These are phyloP conservation scores for Neopestalotiopsis sp. DNA, from an alignment of 2,329 filamentous ascomycete species.

Conservation along the genomic window DNA sequence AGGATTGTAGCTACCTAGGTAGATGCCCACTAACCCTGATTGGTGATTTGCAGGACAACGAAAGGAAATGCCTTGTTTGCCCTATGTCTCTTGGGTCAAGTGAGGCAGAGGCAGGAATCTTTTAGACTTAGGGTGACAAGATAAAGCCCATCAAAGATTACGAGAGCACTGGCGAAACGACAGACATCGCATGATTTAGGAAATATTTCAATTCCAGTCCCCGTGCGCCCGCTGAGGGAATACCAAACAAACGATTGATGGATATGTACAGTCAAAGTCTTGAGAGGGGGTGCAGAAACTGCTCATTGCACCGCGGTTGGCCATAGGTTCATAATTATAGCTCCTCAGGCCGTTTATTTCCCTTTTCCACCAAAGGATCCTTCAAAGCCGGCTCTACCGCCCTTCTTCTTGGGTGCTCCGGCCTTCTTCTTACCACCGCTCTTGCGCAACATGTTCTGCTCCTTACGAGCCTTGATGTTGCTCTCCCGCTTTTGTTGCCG, in stretches of 20 bases:
- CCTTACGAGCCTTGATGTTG: constrained; percentile 75
- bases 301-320: not conserved
- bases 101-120: too few relatives aligned
- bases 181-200: not conserved
- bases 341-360: constrained; percentile 12
- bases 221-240: not conserved
- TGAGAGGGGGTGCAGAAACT: not conserved
- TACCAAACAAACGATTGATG: not conserved
- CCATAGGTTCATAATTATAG: not conserved
- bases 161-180: not conserved
- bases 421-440: constrained; percentile 58
- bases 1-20: too few relatives aligned
- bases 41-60: too few relatives aligned
- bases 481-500: constrained; percentile 84
- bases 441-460: constrained; percentile 70
- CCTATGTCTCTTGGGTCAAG: too few relatives aligned
- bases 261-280: not conserved
- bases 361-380: constrained; percentile 54
- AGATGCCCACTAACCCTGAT: too few relatives aligned
- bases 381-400: constrained; percentile 67
- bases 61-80: too few relatives aligned
- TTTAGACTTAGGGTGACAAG: too few relatives aligned
- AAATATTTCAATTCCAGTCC: not conserved
- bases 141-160: not conserved
- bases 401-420: constrained; percentile 52